phyloP scores from a whole-genome alignment of 2,329 filamentous ascomycete species.

The Rasamsonia emersonii region DNA sequence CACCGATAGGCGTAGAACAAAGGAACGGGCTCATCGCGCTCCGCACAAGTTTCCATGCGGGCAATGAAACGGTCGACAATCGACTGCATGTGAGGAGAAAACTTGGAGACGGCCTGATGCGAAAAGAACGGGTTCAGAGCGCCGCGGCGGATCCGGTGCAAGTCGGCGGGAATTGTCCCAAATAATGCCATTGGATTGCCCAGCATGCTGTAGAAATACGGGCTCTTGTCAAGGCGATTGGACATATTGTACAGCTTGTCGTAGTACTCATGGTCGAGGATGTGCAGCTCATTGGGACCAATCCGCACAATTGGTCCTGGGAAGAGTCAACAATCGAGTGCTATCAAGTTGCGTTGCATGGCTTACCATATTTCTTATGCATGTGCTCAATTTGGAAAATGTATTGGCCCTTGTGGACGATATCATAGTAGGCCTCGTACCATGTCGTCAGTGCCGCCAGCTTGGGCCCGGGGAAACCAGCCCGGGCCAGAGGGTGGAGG shows the following conservation, averaged over 20 bases:
- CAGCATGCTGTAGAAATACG: slow-evolving; percentile 8
- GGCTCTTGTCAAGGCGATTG: slow-evolving; percentile 17
- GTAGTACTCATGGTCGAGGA: slow-evolving; percentile 13
- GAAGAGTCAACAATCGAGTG: not conserved
- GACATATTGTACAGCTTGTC: slow-evolving; percentile 12
- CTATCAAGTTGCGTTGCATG: no score
- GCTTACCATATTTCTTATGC: slow-evolving; percentile 25
- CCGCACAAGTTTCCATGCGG: slow-evolving; percentile 8
- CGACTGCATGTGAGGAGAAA: slow-evolving; percentile 24
- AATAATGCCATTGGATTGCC: slow-evolving; percentile 13
- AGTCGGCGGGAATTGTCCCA: slow-evolving; percentile 28
- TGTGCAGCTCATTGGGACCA: slow-evolving; percentile 13
- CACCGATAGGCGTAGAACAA: slow-evolving; percentile 8
- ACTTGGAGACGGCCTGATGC: slow-evolving; percentile 7
- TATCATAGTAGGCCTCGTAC: slow-evolving; percentile 18
- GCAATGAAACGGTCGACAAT: slow-evolving; percentile 14
- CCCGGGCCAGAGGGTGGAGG: slow-evolving; percentile 13
- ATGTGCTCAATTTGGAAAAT: slow-evolving; percentile 20
- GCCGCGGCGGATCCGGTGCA: slow-evolving; percentile 16
- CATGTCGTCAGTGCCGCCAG: slow-evolving; percentile 13
- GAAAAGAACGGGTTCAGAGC: slow-evolving; percentile 16
- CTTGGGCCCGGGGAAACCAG: slow-evolving; percentile 14
- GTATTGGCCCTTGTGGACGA: slow-evolving; percentile 16
- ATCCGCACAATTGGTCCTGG: slow-evolving; percentile 15
- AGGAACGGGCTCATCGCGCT: slow-evolving; percentile 4